Conservation (phyloP, 805 yeast genomes). For the Cyberlindnera amylophila region DNA sequence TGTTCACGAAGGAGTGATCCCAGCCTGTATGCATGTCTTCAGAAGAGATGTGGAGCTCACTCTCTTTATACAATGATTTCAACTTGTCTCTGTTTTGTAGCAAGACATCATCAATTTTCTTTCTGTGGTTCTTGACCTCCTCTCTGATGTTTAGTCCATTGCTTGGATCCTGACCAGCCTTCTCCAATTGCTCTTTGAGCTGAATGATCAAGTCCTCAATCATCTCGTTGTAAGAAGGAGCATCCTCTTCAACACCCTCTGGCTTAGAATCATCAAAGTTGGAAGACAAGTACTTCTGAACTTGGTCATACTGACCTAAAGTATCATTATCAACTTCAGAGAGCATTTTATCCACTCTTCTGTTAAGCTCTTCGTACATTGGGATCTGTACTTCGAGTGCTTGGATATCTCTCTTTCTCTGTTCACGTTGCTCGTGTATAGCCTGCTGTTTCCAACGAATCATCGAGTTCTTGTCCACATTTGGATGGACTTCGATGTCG, state of each 20-base stretch:
- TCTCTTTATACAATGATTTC: slow-evolving; percentile 64
- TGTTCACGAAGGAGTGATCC: slow-evolving; percentile 78
- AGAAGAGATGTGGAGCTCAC: slow-evolving; percentile 70
- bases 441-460: slow-evolving; percentile 96
- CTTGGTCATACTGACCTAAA: slow-evolving; percentile 28
- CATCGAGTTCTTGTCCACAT: slow-evolving; percentile 90
- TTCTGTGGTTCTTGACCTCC: slow-evolving; percentile 53
- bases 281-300: slow-evolving; percentile 42
- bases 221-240: slow-evolving; percentile 84
- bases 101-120: slow-evolving; percentile 65
- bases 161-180: slow-evolving; percentile 41
- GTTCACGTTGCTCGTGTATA: slow-evolving; percentile 87
- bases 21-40: slow-evolving; percentile 93
- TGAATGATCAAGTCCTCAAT: slow-evolving; percentile 85
- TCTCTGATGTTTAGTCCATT: slow-evolving; percentile 38
- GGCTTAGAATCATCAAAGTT: slow-evolving; percentile 65
- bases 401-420: slow-evolving; percentile 73
- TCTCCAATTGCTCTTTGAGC: slow-evolving; percentile 54
- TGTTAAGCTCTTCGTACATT: slow-evolving; percentile 74
- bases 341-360: slow-evolving; percentile 65
- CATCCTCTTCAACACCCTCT: slow-evolving; percentile 40
- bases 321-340: slow-evolving; percentile 37
- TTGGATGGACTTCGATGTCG: slow-evolving; percentile 96
- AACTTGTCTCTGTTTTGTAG: slow-evolving; percentile 63
- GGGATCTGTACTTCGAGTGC: slow-evolving; percentile 71